Evolutionary conservation across 768 basidiomycete species (phyloP), one percentile per base, ranked within the genome.

Genomic region (Polyporus arcularius): DNA sequence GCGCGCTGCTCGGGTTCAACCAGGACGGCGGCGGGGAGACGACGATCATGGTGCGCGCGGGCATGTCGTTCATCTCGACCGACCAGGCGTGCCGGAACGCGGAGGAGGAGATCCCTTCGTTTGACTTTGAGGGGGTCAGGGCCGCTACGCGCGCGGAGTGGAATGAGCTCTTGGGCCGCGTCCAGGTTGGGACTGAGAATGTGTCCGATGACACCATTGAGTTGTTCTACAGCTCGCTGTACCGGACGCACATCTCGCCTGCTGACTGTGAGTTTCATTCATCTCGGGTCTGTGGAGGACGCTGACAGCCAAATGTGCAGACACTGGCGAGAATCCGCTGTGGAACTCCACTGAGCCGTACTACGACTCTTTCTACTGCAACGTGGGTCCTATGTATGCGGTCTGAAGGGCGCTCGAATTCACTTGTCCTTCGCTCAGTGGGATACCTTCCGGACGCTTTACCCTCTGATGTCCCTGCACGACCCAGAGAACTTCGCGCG

Each of bases 331-430:
- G 70, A 87, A 87, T 60, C 83, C 85, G 0, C 78, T 77, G 50
- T 87, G 85, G 86, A 78, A 80, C 51, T 87, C 86, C 0, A 78
- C 78, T 0, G 86, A 87, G 62, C 86, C 86, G 0, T 88, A 88
- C 62, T 87, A 78, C 57, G 86, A 88, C 68, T 85, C 85, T 0
- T 78, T 86, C 53, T 87, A 88, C 62, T 26, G 21, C 21, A 26
- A 26, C 2, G 21, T 26, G 21, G 1, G 21, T 26, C 21, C 21
- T 26, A 26, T 2, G 21, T 26, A 26, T 26, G 21, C 21, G 21
- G 21, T 26, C 21, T 26, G 21, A 1, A 26, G 1, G 21, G 21
- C 1, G 21, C 21, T 26, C 21, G 2, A 1, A 26, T 2, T 26
- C 21, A 26, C 21, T 26, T 2, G 21, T 2, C 1, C 21, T 26